Percentiles rank a stretch among this genome's conserved stretches.
Conservation (phyloP, 495 filamentous ascomycete species). For the Alectoria sarmentosa region DNA sequence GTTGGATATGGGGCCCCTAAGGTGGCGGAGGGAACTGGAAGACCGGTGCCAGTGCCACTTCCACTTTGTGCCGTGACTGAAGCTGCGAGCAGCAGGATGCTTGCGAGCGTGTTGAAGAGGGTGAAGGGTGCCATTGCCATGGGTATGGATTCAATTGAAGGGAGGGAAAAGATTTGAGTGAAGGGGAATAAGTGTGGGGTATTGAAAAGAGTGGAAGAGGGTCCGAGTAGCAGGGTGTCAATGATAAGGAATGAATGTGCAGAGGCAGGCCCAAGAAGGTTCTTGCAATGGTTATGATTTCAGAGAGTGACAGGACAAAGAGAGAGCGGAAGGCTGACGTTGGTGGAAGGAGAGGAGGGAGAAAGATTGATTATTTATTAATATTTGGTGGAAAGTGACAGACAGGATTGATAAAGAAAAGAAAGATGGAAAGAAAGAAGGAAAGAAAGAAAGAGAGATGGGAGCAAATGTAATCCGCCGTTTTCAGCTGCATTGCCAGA, state of each 20-base stretch:
- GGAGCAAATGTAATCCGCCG: not conserved
- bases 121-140: conserved; percentile 11
- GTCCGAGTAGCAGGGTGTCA: conserved; percentile 5
- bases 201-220: conserved; percentile 1
- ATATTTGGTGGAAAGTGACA: too few species aligned
- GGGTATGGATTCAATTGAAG: not conserved
- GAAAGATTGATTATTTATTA: not conserved
- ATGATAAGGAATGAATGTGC: not conserved
- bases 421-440: too few species aligned
- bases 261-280: not conserved
- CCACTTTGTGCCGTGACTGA: conserved; percentile 5
- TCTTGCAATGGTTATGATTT: not conserved
- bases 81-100: conserved; percentile 13
- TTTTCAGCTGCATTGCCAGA: not conserved
- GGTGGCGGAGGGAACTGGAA: conserved; percentile 2
- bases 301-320: not conserved
- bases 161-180: not conserved
- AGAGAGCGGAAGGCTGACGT: not conserved
- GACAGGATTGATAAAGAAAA: too few species aligned
- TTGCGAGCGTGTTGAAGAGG: conserved; percentile 8
- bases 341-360: not conserved
- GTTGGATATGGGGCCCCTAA: conserved; percentile 15
- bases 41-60: conserved; percentile 4
- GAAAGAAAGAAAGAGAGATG: not conserved
- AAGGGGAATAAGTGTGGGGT: not conserved